These are phyloP conservation scores for Manihot esculenta DNA, from an alignment of 441 rosid species.

Conservation along the genomic window DNA sequence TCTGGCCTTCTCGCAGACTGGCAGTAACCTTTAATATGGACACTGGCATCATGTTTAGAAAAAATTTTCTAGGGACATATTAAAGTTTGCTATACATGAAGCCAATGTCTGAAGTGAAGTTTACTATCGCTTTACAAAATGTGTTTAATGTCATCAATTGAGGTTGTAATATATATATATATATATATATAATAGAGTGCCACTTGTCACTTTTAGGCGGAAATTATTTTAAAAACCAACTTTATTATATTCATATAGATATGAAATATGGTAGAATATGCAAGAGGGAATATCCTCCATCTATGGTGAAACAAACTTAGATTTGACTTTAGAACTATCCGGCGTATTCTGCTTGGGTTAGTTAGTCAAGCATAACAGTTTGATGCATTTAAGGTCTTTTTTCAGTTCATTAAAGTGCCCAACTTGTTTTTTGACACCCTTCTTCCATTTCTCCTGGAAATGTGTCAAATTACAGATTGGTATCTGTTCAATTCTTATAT, in stretches of 20 bases:
- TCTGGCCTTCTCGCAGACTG: background rate
- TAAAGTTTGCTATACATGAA: background rate
- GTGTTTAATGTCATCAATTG: no score
- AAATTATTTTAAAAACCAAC: no score
- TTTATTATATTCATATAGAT: no score
- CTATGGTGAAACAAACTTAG: background rate
- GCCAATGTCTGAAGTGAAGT: no score
- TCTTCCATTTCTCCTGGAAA: slow-evolving; percentile 8
- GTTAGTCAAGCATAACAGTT: background rate
- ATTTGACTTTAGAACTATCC: slow-evolving; percentile 4
- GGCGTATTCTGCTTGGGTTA: background rate
- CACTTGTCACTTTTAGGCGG: no score
- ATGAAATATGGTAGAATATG: background rate
- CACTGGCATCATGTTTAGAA: no score
- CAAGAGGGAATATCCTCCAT: background rate
- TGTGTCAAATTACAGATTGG: background rate
- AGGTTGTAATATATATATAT: no score
- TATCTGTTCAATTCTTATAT: background rate
- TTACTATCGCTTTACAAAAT: no score
- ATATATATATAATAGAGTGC: no score
- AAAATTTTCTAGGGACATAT: no score
- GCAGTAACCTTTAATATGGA: no score
- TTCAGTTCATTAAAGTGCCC: background rate
- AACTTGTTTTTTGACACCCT: background rate
- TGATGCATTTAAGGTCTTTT: background rate